Conservation (phyloP, 331 rosid species). For the Telfairia occidentalis region DNA sequence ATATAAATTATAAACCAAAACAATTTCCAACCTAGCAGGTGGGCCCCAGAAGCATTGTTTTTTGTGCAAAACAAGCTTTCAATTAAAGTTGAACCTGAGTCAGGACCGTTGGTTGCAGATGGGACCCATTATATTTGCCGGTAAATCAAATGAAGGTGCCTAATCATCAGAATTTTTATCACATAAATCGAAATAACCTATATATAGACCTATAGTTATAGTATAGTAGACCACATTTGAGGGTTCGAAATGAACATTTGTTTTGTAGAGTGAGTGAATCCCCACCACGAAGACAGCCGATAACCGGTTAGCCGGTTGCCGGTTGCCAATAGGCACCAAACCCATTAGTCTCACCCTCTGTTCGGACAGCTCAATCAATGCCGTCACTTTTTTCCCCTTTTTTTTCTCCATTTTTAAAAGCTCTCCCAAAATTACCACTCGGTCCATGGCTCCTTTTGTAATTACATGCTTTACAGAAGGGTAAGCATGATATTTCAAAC, state of each 20-base stretch:
- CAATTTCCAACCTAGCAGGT: neutral
- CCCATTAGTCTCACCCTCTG: neutral
- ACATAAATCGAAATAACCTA: neutral
- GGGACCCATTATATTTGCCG: neutral
- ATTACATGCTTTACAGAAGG: slow-evolving; percentile 6
- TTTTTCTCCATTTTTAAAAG: neutral
- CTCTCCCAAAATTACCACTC: neutral
- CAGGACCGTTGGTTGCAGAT: neutral
- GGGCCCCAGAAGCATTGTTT: neutral
- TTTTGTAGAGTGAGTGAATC: neutral
- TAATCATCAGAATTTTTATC: neutral
- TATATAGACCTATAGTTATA: too few relatives aligned
- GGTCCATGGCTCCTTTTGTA: neutral
- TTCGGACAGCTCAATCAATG: slow-evolving; percentile 9
- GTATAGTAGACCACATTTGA: neutral
- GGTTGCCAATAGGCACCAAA: neutral
- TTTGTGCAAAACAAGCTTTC: slow-evolving; percentile 2
- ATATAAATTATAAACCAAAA: neutral
- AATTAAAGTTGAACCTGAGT: neutral
- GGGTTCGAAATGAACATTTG: neutral
- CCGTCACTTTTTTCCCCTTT: neutral
- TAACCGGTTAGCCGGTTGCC: neutral
- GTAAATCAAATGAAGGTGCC: neutral
- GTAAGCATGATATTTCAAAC: neutral
- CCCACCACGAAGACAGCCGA: neutral